Base-by-base conservation (phyloP, 1,284 basidiomycete genomes). In the Malassezia sympodialis region DNA sequence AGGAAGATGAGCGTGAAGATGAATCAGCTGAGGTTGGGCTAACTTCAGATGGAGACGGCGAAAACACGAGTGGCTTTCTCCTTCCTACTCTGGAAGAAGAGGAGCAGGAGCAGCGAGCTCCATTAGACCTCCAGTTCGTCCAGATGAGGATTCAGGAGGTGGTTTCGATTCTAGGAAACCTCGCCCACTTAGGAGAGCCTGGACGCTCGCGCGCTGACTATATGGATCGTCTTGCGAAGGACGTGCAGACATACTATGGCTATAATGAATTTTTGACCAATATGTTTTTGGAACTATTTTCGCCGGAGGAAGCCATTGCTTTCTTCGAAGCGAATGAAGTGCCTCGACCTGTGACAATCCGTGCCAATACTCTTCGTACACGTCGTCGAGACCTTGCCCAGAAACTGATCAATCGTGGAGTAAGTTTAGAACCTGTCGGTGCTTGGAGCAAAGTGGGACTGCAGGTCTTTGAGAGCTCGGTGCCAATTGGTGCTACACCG, bases 241-340 rank as follows among this genome's bases (percentile, higher is more conserved):
- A 73, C 46, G 66, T 73, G 30, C 72, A 70, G 61, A 65, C 59
- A 34, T 98, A 98, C 78, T 96, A 96, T 75, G 94, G 94, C 40
- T 98, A 99, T 79, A 98, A 96, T 71, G 84, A 88, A 10, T 98
- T 90, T 78, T 81, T 99, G 44, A 84, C 87, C 3, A 88, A 91
- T 73, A 96, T 96, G 77, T 79, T 99, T 21, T 93, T 96, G 78
- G 84, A 87, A 63, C 80, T 99, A 30, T 98, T 99, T 78, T 82
- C 88, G 4, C 84, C 91, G 6, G 84, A 86, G 53, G 94, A 98
- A 82, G 69, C 69, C 15, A 86, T 98, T 59, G 90, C 94, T 67
- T 98, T 98, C 77, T 98, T 98, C 74, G 94, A 98, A 76, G 86
- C 93, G 14, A 98, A 98, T 76, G 94, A 99, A 76, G 83, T 90